Conservation (phyloP, 106 monocot species). For the Dendrobium chrysotoxum region DNA sequence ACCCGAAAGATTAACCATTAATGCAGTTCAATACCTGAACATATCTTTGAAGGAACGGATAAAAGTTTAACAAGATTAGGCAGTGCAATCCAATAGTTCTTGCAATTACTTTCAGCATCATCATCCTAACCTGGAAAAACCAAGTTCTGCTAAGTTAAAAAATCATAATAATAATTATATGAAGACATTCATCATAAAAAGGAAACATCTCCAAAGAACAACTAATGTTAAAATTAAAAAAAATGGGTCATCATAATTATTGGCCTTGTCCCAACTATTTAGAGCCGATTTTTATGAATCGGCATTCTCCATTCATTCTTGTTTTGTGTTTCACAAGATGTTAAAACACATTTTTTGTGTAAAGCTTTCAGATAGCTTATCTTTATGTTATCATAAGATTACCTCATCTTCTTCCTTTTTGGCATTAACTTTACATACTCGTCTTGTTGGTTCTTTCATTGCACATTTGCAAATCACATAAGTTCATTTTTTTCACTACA, state of each 20-base stretch:
- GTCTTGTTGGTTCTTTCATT: neutral
- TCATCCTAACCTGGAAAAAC: constrained; percentile 74
- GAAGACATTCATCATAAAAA: neutral
- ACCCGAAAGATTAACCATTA: neutral
- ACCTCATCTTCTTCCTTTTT: neutral
- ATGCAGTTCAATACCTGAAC: constrained; percentile 54
- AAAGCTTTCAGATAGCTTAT: neutral
- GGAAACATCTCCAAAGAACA: neutral
- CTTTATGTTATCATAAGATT: neutral
- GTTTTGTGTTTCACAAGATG: neutral
- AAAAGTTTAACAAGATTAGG: constrained; percentile 71
- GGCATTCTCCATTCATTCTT: neutral
- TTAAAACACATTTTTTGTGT: no score
- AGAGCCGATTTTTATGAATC: neutral
- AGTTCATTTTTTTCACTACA: neutral
- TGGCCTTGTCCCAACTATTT: neutral
- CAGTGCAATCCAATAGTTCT: constrained; percentile 84
- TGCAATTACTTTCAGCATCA: constrained; percentile 91
- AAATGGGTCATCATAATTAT: neutral
- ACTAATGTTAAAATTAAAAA: neutral
- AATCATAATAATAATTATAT: neutral
- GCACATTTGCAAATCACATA: neutral
- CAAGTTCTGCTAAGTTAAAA: neutral
- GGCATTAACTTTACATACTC: neutral
- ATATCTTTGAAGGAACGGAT: constrained; percentile 90